A percentile compares a stretch with the other conserved stretches of the same genome.
These are phyloP conservation scores for Pythium biforme DNA, from an alignment of 352 stramenopile species.

Conservation along the genomic window DNA sequence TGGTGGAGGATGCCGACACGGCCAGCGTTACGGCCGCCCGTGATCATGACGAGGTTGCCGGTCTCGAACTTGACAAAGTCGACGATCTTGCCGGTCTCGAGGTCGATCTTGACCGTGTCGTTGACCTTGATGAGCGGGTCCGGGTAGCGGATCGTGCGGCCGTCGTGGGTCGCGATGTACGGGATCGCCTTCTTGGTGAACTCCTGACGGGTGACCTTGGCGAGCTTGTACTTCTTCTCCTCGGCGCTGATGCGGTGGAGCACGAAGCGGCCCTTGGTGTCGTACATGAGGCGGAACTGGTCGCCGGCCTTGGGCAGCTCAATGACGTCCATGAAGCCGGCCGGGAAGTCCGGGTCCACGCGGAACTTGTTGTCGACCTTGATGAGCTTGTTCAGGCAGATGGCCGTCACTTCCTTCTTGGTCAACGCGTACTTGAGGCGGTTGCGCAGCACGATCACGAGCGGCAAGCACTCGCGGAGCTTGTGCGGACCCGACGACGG, in stretches of 20 bases:
- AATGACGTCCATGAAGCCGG: conserved; percentile 99
- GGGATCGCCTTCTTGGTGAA: conserved; percentile 97
- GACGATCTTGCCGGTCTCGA: conserved; percentile 97
- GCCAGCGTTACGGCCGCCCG: conserved; percentile 95
- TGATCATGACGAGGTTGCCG: conserved; percentile 97
- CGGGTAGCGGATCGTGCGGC: conserved; percentile 98
- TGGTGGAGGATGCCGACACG: conserved; percentile 97
- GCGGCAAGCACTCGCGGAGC: conserved; percentile 96
- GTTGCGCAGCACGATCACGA: conserved; percentile 98
- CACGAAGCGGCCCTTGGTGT: conserved; percentile 99
- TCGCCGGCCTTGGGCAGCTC: conserved; percentile 96
- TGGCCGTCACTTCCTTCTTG: conserved; percentile 98
- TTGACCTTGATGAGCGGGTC: conserved; percentile 98
- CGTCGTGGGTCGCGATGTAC: conserved; percentile 98
- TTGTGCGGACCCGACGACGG: conserved; percentile 98
- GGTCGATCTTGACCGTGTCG: conserved; percentile 98
- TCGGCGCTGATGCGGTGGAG: conserved; percentile 95
- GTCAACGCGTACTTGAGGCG: conserved; percentile 99
- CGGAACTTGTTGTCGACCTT: conserved; percentile 97
- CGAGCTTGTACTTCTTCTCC: conserved; percentile 99
- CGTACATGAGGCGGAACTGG: conserved; percentile 97
- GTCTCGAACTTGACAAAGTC: conserved; percentile 99
- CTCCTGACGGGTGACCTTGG: conserved; percentile 95
- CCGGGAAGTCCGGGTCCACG: conserved; percentile 98
- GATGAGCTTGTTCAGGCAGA: conserved; percentile 99